Percentiles rank a stretch among this genome's conserved stretches.
Evolutionary conservation across 371 early-diverging fungal species (phyloP).

Genomic region (Mortierella sp.): DNA sequence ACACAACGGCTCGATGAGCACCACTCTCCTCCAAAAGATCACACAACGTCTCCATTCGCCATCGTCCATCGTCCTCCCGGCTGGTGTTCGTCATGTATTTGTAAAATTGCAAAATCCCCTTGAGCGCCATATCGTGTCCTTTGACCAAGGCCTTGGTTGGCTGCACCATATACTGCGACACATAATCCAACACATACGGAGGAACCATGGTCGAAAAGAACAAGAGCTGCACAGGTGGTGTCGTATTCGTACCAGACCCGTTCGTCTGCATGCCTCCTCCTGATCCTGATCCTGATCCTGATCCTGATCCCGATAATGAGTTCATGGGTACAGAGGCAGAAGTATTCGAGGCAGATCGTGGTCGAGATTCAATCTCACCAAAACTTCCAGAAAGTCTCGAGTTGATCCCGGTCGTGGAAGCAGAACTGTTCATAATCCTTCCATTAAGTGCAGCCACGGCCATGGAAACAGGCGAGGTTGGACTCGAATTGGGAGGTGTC

Average conservation of each 20-base stretch:
- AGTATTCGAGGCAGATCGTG: constrained; percentile 24
- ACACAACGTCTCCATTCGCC: constrained; percentile 39
- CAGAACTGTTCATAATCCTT: constrained; percentile 9
- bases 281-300: neutral
- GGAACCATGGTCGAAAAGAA: constrained; percentile 49
- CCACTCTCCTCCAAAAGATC: constrained; percentile 49
- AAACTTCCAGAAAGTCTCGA: constrained; percentile 17
- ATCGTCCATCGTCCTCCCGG: constrained; percentile 35
- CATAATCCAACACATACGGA: constrained; percentile 43
- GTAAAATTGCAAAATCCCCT: constrained; percentile 49
- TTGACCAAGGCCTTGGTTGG: constrained; percentile 49
- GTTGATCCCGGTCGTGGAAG: neutral
- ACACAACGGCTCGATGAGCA: constrained; percentile 34
- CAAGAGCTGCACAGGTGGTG: constrained; percentile 30
- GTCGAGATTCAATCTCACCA: constrained; percentile 12
- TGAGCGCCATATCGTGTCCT: constrained; percentile 48
- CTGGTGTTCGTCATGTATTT: constrained; percentile 39
- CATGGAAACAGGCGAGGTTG: constrained; percentile 49
- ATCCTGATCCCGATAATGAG: neutral
- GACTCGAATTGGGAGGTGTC: constrained; percentile 47
- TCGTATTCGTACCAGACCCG: neutral
- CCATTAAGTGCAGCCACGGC: constrained; percentile 49
- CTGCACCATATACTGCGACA: constrained; percentile 42
- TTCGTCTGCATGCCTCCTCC: neutral
- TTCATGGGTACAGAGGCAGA: neutral